Evolutionary conservation across 2,329 filamentous ascomycete genomes (phyloP), one percentile per base, ranked within the genome.

Genomic region (Lachnellula arida): DNA sequence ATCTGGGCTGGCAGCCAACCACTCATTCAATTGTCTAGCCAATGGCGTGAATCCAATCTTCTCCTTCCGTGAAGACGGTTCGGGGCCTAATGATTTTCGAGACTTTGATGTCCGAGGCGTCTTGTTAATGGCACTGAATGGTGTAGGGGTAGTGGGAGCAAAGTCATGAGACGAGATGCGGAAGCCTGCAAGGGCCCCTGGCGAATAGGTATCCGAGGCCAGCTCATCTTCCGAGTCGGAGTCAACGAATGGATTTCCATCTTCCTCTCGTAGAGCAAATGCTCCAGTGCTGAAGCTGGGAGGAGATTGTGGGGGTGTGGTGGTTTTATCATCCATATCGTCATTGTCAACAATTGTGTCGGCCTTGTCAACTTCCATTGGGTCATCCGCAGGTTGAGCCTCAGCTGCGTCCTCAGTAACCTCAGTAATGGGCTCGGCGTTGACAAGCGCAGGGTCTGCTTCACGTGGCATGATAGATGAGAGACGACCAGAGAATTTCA

Each of bases 1-100:
- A 5, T 69, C 65, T 2, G 84, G 82, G 60, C 81, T 87, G 23
- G 76, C 76, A 1, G 85, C 76, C 60, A 79, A 78, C 87, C 87
- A 90, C 23, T 78, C 76, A 56, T 75, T 78, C 4, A 89, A 72
- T 63, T 86, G 80, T 39, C 79, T 74, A 4, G 82, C 82, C 39
- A 90, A 73, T 23, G 85, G 82, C 1, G 84, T 87, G 59, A 88
- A 86, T 2, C 84, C 83, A 51, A 81, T 67, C 17, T 73, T 72
- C 15, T 60, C 58, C 42, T 44, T 55, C 11, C 40, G 49, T 7
- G 56, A 9, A 5, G 54, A 57, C 49, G 28, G 57, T 54, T 54
- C 51, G 34, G 17, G 54, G 34, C n/a, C 50, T 39, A 7, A 50
- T 25, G 23, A 47, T 40, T 28, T 42, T 35, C 28, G 39, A 40